phyloP scores from a whole-genome alignment of 768 basidiomycete genomes.

The Amanita fuliginea region DNA sequence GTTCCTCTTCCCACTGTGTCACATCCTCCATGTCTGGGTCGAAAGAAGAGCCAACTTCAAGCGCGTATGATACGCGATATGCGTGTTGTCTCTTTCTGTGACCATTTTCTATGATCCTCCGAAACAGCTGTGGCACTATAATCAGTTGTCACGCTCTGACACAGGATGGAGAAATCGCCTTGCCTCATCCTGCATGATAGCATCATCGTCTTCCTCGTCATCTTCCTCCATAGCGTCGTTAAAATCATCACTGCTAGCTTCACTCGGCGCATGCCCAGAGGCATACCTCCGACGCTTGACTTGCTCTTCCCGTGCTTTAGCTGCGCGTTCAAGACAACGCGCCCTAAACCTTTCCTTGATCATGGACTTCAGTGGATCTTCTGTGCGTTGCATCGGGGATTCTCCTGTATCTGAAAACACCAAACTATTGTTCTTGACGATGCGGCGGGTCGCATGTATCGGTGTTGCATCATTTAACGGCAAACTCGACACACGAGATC shows the following conservation, averaged over 20 bases:
- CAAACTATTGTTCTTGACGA: background rate
- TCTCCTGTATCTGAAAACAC: background rate
- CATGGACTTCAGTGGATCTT: conserved; percentile 42
- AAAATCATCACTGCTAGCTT: conserved; percentile 38
- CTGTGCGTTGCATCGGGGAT: conserved; percentile 9
- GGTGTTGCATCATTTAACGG: background rate
- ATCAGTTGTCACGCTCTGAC: background rate
- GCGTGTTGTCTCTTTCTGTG: conserved; percentile 37
- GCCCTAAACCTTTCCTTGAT: conserved; percentile 51
- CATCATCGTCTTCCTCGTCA: conserved; percentile 50
- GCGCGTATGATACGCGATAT: conserved; percentile 52
- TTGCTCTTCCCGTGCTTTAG: conserved; percentile 40
- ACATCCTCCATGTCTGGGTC: conserved; percentile 65
- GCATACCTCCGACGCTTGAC: conserved; percentile 25
- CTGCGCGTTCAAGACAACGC: conserved; percentile 51
- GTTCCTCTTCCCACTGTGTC: conserved; percentile 45
- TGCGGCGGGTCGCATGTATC: background rate
- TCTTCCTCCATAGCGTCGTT: conserved; percentile 37
- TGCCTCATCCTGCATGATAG: conserved; percentile 54
- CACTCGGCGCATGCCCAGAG: conserved; percentile 14
- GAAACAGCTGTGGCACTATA: conserved; percentile 41
- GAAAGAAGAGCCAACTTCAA: conserved; percentile 66
- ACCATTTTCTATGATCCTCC: conserved; percentile 49
- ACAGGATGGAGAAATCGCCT: conserved; percentile 8
- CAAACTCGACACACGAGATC: background rate